Evolutionary conservation across 768 basidiomycete genomes (phyloP), one percentile per base, ranked within the genome.

Genomic region (Mycena vulgaris): DNA sequence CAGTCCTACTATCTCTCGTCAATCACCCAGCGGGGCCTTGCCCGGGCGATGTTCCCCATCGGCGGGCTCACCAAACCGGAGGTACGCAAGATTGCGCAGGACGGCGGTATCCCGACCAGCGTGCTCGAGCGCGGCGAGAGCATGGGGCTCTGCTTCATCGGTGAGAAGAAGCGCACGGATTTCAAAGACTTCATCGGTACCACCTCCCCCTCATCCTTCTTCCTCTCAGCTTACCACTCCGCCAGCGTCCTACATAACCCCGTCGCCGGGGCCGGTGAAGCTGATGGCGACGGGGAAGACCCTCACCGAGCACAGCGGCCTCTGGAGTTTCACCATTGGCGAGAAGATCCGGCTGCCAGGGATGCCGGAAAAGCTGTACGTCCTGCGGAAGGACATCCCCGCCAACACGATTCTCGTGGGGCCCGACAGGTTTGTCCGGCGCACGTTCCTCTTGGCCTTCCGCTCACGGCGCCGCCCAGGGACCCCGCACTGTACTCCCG

Each of bases 111-210:
- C 23, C 90, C 92, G 4, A 96, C 92, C 19, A 67, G 65, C 42
- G 66, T 71, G 3, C 94, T 95, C 0, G 84, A 88, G 3, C 86
- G 95, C 68, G 86, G 85, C 21, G 97, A 99, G 77, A 96, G 94
- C 79, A 96, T 97, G 90, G 97, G 97, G 0, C 87, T 99, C 21
- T 99, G 97, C 76, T 99, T 99, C 72, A 91, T 99, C 1, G 97
- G 96, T 6, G 89, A 96, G 76, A 90, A 92, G 75, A 67, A 71
- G 31, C 66, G 70, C 8, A 71, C 70, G n/a, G 68, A 73, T 45
- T 73, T 73, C 65, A 69, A 73, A 30, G 49, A 63, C 3, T 73
- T 73, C 27, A 63, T 73, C 79, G 97, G 56, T 88, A 95, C 93
- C 68, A 70, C 88, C 59, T 30, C 39, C 40, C 42, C n/a, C n/a